Percentiles rank a stretch among this genome's conserved stretches.
Evolutionary conservation across 495 filamentous ascomycete genomes (phyloP).

Genomic region (Evansstolkia leycettana): DNA sequence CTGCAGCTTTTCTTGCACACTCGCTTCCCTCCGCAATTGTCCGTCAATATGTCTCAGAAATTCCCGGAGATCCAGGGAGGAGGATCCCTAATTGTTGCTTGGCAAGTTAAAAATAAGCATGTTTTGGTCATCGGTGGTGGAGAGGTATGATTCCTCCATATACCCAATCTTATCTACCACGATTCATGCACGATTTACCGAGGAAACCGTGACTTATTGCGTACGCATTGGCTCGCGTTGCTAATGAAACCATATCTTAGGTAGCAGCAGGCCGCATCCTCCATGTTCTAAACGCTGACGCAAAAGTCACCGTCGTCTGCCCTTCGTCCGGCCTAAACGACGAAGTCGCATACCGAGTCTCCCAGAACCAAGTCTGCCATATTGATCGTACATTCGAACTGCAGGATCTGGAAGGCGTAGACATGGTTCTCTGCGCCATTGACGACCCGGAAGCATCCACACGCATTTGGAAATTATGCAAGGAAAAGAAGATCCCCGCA

Average conservation of each 20-base stretch:
- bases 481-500: conserved; percentile 67
- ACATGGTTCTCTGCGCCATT: conserved; percentile 86
- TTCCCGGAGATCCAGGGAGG: conserved; percentile 79
- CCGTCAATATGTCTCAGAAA: conserved; percentile 37
- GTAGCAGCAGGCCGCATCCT: conserved; percentile 92
- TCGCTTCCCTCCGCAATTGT: too few species aligned
- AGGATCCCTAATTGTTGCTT: conserved; percentile 86
- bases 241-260: conserved; percentile 30
- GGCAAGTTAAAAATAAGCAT: conserved; percentile 76
- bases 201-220: conserved; percentile 2
- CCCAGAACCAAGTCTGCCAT: conserved; percentile 59
- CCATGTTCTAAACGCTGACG: conserved; percentile 87
- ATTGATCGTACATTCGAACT: conserved; percentile 73
- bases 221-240: too few species aligned
- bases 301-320: conserved; percentile 72
- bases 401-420: conserved; percentile 60
- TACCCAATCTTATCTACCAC: neutral
- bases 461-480: conserved; percentile 83
- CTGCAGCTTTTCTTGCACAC: neutral
- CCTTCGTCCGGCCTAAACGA: conserved; percentile 70
- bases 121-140: conserved; percentile 87
- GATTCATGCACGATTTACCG: conserved; percentile 3
- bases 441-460: conserved; percentile 84
- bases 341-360: conserved; percentile 74
- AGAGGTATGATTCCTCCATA: conserved; percentile 45